A percentile compares a stretch with the other conserved stretches of the same genome.
Evolutionary conservation across 352 stramenopile genomes (phyloP).

Genomic region (Blastocystis hominis): DNA sequence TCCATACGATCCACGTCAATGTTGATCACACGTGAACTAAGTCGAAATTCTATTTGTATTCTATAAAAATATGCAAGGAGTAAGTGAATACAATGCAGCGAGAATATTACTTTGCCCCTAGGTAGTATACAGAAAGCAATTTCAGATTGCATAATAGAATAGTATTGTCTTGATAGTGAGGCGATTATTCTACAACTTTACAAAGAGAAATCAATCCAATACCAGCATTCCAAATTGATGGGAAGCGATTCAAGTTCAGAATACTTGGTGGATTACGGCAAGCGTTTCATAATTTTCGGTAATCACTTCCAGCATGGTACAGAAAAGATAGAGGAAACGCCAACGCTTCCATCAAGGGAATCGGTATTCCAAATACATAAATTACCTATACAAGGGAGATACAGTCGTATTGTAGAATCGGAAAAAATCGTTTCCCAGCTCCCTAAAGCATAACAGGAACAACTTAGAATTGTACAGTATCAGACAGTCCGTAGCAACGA

Average conservation of each 20-base stretch:
- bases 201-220: too few species aligned
- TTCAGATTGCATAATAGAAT: too few species aligned
- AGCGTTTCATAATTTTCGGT: conserved; percentile 83
- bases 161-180: too few species aligned
- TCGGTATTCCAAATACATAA: conserved; percentile 57
- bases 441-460: background rate
- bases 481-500: background rate
- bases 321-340: conserved; percentile 92
- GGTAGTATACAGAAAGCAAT: too few species aligned
- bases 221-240: too few species aligned
- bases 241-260: conserved; percentile 70
- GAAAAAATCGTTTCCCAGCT: background rate
- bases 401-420: background rate
- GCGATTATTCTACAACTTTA: too few species aligned
- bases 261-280: conserved; percentile 97
- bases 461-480: background rate
- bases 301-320: conserved; percentile 90
- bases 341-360: conserved; percentile 77
- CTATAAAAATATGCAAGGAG: too few species aligned
- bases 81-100: too few species aligned
- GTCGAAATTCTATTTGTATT: too few species aligned
- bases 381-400: background rate
- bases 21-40: too few species aligned
- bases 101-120: background rate
- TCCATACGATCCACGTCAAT: too few species aligned